Evolutionary conservation across 2,329 filamentous ascomycete genomes (phyloP).

Genomic region (Alternaria triticimaculans): DNA sequence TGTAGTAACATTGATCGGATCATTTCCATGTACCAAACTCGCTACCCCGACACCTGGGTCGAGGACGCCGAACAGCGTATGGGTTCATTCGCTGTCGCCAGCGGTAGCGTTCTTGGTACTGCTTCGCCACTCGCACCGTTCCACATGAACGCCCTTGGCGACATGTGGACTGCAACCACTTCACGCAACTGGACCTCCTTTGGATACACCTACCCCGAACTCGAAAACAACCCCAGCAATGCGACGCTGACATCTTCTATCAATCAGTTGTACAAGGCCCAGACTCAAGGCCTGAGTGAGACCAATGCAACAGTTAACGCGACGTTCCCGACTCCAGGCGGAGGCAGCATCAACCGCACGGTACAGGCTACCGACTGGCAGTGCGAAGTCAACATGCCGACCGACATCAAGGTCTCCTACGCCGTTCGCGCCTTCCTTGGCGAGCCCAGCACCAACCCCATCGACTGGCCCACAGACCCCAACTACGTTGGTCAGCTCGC

Average conservation of each 20-base stretch:
- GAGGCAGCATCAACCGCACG: conserved; percentile 10
- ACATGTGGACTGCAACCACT: conserved; percentile 39
- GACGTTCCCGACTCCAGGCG: conserved; percentile 9
- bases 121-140: conserved; percentile 36
- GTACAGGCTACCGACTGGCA: conserved; percentile 37
- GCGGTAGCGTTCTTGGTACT: conserved; percentile 26
- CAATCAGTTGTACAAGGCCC: conserved; percentile 37
- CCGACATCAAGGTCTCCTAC: conserved; percentile 41
- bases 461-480: conserved; percentile 46
- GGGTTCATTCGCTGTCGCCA: conserved; percentile 30
- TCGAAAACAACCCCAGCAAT: conserved; percentile 33
- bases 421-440: conserved; percentile 43
- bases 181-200: conserved; percentile 39
- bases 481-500: conserved; percentile 52
- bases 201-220: conserved; percentile 45
- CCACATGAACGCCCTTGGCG: conserved; percentile 41
- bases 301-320: conserved; percentile 27
- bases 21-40: conserved; percentile 34
- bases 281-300: conserved; percentile 32
- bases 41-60: conserved; percentile 44
- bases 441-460: conserved; percentile 29
- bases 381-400: conserved; percentile 40
- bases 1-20: conserved; percentile 35
- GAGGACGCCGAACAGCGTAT: conserved; percentile 29
- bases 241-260: conserved; percentile 34